phyloP scores from a whole-genome alignment of 768 basidiomycete species.

The Termitomyces sp. region DNA sequence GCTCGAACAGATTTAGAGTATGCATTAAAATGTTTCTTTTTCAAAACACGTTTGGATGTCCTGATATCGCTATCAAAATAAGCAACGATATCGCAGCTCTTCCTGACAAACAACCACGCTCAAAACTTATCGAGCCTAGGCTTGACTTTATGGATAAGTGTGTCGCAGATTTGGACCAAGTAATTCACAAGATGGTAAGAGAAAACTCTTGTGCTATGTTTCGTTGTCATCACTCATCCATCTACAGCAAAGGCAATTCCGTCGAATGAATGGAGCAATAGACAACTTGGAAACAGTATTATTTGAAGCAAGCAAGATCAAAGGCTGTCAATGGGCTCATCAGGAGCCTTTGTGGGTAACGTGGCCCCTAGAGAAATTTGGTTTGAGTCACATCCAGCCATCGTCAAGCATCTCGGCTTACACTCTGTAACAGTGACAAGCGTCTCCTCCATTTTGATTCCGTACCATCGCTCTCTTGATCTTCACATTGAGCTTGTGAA shows the following conservation, averaged over 20 bases:
- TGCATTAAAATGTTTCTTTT: conserved; percentile 18
- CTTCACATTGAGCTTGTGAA: conserved; percentile 53
- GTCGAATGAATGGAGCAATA: conserved; percentile 55
- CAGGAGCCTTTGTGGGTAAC: conserved; percentile 77
- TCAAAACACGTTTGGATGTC: background rate
- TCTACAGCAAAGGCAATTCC: conserved; percentile 63
- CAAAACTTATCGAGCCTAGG: conserved; percentile 59
- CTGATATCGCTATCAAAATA: conserved; percentile 9
- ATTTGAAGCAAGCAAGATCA: conserved; percentile 63
- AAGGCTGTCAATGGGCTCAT: conserved; percentile 68
- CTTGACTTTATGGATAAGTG: conserved; percentile 63
- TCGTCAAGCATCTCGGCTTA: background rate
- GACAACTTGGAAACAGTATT: conserved; percentile 63
- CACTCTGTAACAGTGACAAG: conserved; percentile 40
- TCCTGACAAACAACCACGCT: conserved; percentile 51
- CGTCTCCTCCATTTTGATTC: conserved; percentile 49
- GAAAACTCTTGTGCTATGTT: background rate
- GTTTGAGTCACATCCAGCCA: conserved; percentile 30
- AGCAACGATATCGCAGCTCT: conserved; percentile 64
- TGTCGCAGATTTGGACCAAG: conserved; percentile 52
- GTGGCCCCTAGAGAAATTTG: conserved; percentile 78
- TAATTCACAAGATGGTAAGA: conserved; percentile 64
- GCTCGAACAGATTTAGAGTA: conserved; percentile 84
- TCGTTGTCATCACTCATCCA: background rate
- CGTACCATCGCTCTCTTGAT: conserved; percentile 63